phyloP scores from a whole-genome alignment of 805 yeast genomes.

The Candida palmyrensis region DNA sequence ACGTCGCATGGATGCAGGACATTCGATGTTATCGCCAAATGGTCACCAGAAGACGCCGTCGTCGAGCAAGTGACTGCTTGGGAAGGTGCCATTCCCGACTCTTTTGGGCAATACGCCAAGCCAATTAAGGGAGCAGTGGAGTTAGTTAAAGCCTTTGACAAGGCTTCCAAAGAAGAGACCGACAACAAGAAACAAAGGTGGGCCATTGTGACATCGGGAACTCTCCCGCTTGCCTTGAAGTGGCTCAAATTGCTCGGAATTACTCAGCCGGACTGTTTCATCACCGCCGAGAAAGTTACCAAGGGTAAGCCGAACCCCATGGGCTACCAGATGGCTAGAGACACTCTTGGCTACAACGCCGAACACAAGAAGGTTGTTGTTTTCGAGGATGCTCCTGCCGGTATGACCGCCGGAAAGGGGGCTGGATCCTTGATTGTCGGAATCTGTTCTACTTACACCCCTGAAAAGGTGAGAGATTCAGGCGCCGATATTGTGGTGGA shows the following conservation, averaged over 20 bases:
- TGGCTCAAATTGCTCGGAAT: slow-evolving; percentile 23
- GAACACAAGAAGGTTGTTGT: slow-evolving; percentile 21
- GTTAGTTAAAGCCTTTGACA: slow-evolving; percentile 20
- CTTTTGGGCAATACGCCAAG: slow-evolving; percentile 21
- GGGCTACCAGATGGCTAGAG: slow-evolving; percentile 24
- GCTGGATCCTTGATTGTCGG: slow-evolving; percentile 28
- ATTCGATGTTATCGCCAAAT: slow-evolving; percentile 24
- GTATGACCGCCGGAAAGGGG: slow-evolving; percentile 23
- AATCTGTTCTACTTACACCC: slow-evolving; percentile 23
- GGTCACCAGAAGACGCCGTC: slow-evolving; percentile 27
- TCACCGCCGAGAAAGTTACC: slow-evolving; percentile 24
- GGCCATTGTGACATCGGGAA: slow-evolving; percentile 27
- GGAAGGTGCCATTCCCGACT: slow-evolving; percentile 25
- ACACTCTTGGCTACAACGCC: slow-evolving; percentile 20
- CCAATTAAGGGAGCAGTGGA: slow-evolving; percentile 26
- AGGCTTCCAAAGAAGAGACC: slow-evolving; percentile 15
- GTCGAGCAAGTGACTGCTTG: slow-evolving; percentile 22
- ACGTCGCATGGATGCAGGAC: slow-evolving; percentile 28
- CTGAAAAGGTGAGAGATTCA: slow-evolving; percentile 20
- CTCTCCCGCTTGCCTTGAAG: slow-evolving; percentile 25
- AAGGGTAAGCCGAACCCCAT: slow-evolving; percentile 27
- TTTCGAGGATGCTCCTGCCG: slow-evolving; percentile 28
- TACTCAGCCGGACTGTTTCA: slow-evolving; percentile 20
- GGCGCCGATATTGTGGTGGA: slow-evolving; percentile 28
- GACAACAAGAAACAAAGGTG: slow-evolving; percentile 21